Evolutionary conservation across 108 stramenopile species (phyloP), one percentile per base, ranked within the genome.

Genomic region (Asterionellopsis glacialis): DNA sequence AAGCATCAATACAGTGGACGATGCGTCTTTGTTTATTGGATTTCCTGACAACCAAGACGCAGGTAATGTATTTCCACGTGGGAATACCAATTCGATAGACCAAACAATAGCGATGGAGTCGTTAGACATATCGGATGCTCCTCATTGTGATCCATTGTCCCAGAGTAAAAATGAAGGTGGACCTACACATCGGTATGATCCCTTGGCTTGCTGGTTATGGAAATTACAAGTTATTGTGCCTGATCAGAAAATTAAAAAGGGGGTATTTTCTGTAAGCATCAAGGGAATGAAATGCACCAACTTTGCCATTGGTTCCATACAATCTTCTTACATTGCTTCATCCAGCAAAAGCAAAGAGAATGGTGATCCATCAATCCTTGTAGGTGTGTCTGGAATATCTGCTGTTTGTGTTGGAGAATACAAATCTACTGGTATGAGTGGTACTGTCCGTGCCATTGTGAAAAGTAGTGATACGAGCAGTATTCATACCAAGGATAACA

Each of bases 141-240:
- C 33, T 33, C 2, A 33, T 5, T 33, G 33, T 7, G 33, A 33
- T 7, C 33, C 33, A 33, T 33, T 7, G 7, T 33, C 7, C 7
- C 33, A 33, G 7, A 33, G 7, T 33, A 33, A 33, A 2, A 33
- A 16, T 48, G 47, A 9, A 16, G 21, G 9, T 48, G 16, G 1
- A 11, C 4, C 4, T 1, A 9, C 26, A 4, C 57, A 70, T 27
- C 70, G 79, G 10, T 79, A 83, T 61, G 57, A 84, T 41, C 72
- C 82, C 10, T 59, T 90, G 33, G 73, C 78, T 16, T 86, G 85
- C 58, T 86, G 84, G 82, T 57, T 90, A 22, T 86, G 70, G 73
- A 57, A 74, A 57, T 52, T 82, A 1, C 55, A 66, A 23, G 49
- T 85, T 0, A 45, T 51, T 11, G 65, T 89, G 42, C 88, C 88